A percentile compares a stretch with the other conserved stretches of the same genome.
Evolutionary conservation across 305 asterid genomes (phyloP).

Genomic region (Coffea humblotiana): DNA sequence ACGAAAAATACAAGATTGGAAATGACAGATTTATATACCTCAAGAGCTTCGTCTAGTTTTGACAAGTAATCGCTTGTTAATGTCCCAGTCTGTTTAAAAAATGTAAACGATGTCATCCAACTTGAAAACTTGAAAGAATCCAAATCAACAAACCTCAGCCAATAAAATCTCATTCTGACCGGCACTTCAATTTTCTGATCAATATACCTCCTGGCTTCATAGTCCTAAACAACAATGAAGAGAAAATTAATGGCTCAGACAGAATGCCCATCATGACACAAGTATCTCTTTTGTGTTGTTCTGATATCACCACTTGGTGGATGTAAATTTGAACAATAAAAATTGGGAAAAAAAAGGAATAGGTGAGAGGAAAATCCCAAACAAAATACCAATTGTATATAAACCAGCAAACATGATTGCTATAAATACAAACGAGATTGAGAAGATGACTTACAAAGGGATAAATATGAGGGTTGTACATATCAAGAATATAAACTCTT

Average conservation of each 20-base stretch:
- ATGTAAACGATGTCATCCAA: slow-evolving; percentile 7
- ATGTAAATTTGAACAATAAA: neutral
- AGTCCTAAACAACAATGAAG: slow-evolving; percentile 48
- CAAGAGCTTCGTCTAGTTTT: slow-evolving; percentile 75
- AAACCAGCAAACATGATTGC: neutral
- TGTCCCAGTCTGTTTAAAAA: slow-evolving; percentile 66
- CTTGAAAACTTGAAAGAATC: slow-evolving; percentile 8
- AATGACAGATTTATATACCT: slow-evolving; percentile 42
- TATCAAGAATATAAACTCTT: slow-evolving; percentile 91
- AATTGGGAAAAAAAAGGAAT: neutral
- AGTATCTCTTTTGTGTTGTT: neutral
- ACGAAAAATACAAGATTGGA: neutral
- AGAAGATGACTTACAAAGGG: slow-evolving; percentile 69
- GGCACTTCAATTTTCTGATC: slow-evolving; percentile 76
- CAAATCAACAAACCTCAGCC: slow-evolving; percentile 8
- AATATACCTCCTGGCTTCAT: slow-evolving; percentile 73
- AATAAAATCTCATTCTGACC: slow-evolving; percentile 42
- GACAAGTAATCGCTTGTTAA: slow-evolving; percentile 63
- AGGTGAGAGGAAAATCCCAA: neutral
- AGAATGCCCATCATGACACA: neutral
- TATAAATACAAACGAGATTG: slow-evolving; percentile 9
- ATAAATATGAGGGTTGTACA: slow-evolving; percentile 92
- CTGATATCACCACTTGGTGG: neutral
- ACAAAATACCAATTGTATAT: neutral
- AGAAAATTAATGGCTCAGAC: neutral